These are phyloP conservation scores for Candida manassasensis DNA, from an alignment of 805 yeast genomes.

Conservation along the genomic window DNA sequence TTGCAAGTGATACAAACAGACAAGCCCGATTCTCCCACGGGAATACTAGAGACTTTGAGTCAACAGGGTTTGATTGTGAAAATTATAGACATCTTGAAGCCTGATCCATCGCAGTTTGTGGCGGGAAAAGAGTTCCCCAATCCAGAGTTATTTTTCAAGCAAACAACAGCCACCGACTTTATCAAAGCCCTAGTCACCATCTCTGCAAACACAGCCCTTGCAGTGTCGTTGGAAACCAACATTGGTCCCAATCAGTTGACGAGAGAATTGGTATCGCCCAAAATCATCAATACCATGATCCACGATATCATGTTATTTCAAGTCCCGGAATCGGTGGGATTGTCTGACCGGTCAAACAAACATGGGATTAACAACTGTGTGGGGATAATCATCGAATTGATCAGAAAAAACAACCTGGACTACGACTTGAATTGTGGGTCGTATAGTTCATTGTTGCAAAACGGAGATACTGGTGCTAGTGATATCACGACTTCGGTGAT, in stretches of 20 bases:
- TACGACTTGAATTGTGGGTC: constrained; percentile 87
- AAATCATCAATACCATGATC: constrained; percentile 62
- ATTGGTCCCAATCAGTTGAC: constrained; percentile 96
- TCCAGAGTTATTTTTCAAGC: constrained; percentile 45
- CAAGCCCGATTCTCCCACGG: constrained; percentile 84
- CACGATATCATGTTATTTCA: constrained; percentile 59
- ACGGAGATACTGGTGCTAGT: constrained; percentile 24
- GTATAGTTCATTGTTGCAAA: constrained; percentile 54
- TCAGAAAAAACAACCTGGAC: constrained; percentile 93
- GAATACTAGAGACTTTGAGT: constrained; percentile 72
- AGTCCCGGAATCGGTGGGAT: constrained; percentile 10
- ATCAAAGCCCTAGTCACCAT: constrained; percentile 90
- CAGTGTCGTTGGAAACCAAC: constrained; percentile 81
- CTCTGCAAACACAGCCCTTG: constrained; percentile 70
- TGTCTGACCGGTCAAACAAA: constrained; percentile 47
- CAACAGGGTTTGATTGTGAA: constrained; percentile 70
- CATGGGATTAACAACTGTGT: constrained; percentile 92
- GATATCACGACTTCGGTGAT: constrained; percentile 39
- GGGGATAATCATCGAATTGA: constrained; percentile 88
- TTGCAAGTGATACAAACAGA: constrained; percentile 89
- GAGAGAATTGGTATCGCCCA: constrained; percentile 78
- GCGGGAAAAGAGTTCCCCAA: constrained; percentile 19
- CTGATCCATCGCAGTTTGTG: constrained; percentile 54
- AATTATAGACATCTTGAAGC: constrained; percentile 65
- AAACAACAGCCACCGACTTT: constrained; percentile 93